phyloP scores from a whole-genome alignment of 169 alveolate genomes.

The Eimeria nieschulzi region DNA sequence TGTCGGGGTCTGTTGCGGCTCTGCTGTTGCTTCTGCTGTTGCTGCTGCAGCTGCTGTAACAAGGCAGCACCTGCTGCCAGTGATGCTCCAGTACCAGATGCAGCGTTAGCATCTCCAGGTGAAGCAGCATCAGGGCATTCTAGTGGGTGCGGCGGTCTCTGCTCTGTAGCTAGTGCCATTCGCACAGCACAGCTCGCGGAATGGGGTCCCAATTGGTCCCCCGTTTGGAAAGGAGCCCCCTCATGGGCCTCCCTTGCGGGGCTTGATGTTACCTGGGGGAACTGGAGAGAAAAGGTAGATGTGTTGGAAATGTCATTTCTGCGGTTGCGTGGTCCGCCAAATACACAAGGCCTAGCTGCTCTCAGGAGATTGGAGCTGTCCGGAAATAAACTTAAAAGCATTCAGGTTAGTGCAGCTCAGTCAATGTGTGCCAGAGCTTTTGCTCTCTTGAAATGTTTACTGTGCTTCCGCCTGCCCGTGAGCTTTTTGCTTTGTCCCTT shows the following conservation, averaged over 20 bases:
- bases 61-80: neutral
- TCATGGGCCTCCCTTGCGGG: neutral
- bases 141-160: constrained; percentile 55
- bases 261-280: constrained; percentile 29
- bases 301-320: constrained; percentile 43
- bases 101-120: neutral
- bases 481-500: too few species aligned
- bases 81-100: neutral
- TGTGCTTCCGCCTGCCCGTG: too few species aligned
- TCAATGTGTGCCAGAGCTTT: too few species aligned
- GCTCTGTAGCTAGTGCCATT: constrained; percentile 52
- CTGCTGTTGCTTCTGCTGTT: constrained; percentile 69
- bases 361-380: constrained; percentile 50
- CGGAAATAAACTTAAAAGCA: constrained; percentile 46
- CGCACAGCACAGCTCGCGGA: neutral
- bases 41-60: constrained; percentile 59
- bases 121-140: neutral
- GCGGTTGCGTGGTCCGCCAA: constrained; percentile 49
- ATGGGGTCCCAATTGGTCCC: neutral
- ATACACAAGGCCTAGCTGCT: constrained; percentile 7
- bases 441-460: too few species aligned
- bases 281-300: constrained; percentile 56
- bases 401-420: constrained; percentile 33
- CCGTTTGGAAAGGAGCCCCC: neutral
- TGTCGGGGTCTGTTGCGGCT: constrained; percentile 40